Percentiles rank a stretch among this genome's conserved stretches.
Evolutionary conservation across 352 stramenopile species (phyloP).

Genomic region (Phytophthora pini): DNA sequence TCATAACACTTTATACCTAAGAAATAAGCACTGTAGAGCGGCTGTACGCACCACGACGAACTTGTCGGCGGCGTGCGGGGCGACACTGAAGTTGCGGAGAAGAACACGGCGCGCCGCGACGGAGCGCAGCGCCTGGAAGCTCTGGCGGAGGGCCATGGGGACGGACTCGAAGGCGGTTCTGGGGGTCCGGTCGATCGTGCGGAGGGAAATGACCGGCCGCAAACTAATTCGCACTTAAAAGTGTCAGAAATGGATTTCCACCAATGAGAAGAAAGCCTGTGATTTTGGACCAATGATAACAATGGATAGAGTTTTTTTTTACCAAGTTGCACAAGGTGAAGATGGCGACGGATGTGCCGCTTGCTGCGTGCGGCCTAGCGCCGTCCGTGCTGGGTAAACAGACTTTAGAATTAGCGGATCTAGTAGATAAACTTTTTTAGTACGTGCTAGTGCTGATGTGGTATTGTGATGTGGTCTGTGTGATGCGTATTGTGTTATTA

Average conservation of each 20-base stretch:
- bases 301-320: neutral
- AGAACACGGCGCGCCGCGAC: constrained; percentile 44
- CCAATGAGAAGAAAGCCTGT: constrained; percentile 33
- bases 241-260: neutral
- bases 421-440: neutral
- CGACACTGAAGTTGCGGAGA: constrained; percentile 52
- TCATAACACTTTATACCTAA: neutral
- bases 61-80: constrained; percentile 76
- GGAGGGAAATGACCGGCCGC: constrained; percentile 55
- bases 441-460: constrained; percentile 5
- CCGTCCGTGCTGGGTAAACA: constrained; percentile 61
- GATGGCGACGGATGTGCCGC: constrained; percentile 36
- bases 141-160: constrained; percentile 67
- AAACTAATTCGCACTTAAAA: constrained; percentile 28
- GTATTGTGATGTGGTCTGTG: neutral
- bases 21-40: neutral
- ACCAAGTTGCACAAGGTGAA: constrained; percentile 27
- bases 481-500: neutral
- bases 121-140: constrained; percentile 58
- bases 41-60: constrained; percentile 70
- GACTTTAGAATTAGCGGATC: neutral
- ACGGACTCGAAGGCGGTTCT: constrained; percentile 23
- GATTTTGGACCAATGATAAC: constrained; percentile 5
- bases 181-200: constrained; percentile 39
- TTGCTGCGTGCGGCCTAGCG: constrained; percentile 64